Evolutionary conservation across 192 early-diverging fungal species (phyloP).

Genomic region (Coemansia sp.): DNA sequence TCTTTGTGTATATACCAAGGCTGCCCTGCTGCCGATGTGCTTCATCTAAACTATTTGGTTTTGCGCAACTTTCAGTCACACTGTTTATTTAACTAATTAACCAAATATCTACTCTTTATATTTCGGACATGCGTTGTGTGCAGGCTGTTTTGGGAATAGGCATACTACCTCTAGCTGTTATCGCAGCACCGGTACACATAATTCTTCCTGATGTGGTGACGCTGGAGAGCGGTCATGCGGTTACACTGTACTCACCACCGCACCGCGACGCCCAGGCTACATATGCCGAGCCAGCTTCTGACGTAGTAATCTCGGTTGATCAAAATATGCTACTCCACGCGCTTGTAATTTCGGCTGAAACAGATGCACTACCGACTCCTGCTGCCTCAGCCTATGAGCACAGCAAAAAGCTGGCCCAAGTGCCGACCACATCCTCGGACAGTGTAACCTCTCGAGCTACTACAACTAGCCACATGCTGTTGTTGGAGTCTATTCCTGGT

Average conservation of each 20-base stretch:
- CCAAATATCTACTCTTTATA: neutral
- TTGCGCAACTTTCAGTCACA: neutral
- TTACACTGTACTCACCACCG: constrained; percentile 32
- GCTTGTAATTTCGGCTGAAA: neutral
- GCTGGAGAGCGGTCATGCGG: constrained; percentile 13
- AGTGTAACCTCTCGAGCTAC: neutral
- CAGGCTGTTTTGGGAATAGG: neutral
- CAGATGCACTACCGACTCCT: neutral
- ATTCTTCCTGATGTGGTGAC: constrained; percentile 38
- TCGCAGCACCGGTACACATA: constrained; percentile 26
- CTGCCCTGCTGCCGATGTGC: neutral
- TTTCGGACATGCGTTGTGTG: neutral
- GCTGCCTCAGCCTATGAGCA: neutral
- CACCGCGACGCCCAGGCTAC: neutral
- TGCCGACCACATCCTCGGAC: neutral
- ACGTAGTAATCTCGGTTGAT: constrained; percentile 25
- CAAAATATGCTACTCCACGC: constrained; percentile 30
- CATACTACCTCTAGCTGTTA: neutral
- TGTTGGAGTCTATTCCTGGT: neutral
- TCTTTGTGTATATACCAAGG: constrained; percentile 7
- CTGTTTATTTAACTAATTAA: constrained; percentile 1
- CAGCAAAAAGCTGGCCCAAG: constrained; percentile 1
- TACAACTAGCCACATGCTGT: neutral
- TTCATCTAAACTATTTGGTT: neutral
- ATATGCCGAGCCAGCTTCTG: neutral